Evolutionary conservation across 2,329 filamentous ascomycete genomes (phyloP).

Genomic region (Elsinoe arachidis): DNA sequence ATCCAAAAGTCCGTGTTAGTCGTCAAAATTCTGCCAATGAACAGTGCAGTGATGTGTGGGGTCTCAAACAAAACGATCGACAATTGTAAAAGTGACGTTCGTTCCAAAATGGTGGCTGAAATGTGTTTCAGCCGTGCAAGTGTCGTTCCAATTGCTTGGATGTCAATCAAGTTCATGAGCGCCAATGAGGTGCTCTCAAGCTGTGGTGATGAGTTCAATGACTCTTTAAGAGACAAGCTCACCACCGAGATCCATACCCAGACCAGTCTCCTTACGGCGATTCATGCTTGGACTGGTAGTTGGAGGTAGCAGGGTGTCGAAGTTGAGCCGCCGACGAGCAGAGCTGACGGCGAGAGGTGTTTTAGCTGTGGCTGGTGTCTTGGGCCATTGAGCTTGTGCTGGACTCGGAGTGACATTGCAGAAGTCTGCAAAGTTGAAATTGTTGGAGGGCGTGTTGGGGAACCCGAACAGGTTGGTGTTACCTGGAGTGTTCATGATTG

Average conservation of each 20-base stretch:
- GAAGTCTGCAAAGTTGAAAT: conserved; percentile 92
- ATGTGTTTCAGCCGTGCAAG: not conserved
- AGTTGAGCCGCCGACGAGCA: conserved; percentile 69
- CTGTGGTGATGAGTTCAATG: not conserved
- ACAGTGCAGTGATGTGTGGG: not conserved
- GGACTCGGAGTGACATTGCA: conserved; percentile 96
- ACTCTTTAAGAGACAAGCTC: conserved; percentile 40
- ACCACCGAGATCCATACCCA: conserved; percentile 59
- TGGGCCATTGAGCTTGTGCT: conserved; percentile 72
- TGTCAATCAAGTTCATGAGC: not conserved
- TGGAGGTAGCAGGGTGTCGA: conserved; percentile 62
- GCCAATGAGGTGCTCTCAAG: not conserved
- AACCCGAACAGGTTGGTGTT: conserved; percentile 55
- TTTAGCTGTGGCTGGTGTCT: conserved; percentile 51
- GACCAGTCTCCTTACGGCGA: conserved; percentile 38
- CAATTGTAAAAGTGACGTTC: not conserved
- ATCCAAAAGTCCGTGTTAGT: conserved; percentile 8
- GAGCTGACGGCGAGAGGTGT: conserved; percentile 63
- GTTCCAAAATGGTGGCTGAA: not conserved
- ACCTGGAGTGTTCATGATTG: conserved; percentile 80
- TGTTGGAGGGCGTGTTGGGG: conserved; percentile 67
- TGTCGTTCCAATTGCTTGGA: not conserved
- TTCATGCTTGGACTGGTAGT: conserved; percentile 34
- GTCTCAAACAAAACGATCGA: not conserved
- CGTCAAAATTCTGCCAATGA: not conserved